phyloP scores from a whole-genome alignment of 352 stramenopile species.

The Phytopythium aichiense region DNA sequence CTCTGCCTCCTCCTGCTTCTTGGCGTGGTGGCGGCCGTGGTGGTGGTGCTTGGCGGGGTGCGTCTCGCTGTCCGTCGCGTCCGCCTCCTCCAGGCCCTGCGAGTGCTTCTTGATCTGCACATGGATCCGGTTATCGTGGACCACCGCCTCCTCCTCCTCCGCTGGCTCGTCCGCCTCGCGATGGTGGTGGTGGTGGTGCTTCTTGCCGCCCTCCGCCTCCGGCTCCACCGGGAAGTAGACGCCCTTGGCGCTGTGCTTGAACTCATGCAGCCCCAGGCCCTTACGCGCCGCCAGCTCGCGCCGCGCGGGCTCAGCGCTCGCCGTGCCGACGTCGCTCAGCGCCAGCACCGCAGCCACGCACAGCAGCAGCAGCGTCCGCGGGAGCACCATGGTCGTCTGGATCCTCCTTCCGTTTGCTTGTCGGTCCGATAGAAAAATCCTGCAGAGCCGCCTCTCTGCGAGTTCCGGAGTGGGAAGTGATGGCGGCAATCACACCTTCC shows the following conservation, averaged over 20 bases:
- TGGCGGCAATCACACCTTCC: too few species aligned
- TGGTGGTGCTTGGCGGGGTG: neutral
- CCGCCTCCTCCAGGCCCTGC: neutral
- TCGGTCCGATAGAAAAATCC: neutral
- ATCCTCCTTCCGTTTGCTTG: neutral
- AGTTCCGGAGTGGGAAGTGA: too few species aligned
- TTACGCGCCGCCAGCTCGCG: neutral
- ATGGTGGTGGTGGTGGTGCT: conserved; percentile 1
- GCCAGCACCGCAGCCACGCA: conserved; percentile 26
- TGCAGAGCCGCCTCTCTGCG: neutral
- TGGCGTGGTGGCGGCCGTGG: conserved; percentile 4
- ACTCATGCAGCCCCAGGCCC: neutral
- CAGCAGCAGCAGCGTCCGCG: conserved; percentile 29
- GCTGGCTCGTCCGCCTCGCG: neutral
- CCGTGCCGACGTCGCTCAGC: conserved; percentile 20
- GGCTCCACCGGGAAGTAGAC: neutral
- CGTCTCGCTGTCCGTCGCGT: neutral
- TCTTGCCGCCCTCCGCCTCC: neutral
- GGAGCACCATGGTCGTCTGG: conserved; percentile 29
- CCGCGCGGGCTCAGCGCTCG: conserved; percentile 1
- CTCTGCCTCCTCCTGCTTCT: conserved; percentile 8
- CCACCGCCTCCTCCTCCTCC: neutral
- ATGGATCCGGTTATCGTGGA: neutral
- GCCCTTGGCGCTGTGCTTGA: conserved; percentile 2
- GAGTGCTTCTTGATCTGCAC: conserved; percentile 3